Evolutionary conservation across 768 basidiomycete species (phyloP), one percentile per base, ranked within the genome.

Genomic region (Terana coerulea): DNA sequence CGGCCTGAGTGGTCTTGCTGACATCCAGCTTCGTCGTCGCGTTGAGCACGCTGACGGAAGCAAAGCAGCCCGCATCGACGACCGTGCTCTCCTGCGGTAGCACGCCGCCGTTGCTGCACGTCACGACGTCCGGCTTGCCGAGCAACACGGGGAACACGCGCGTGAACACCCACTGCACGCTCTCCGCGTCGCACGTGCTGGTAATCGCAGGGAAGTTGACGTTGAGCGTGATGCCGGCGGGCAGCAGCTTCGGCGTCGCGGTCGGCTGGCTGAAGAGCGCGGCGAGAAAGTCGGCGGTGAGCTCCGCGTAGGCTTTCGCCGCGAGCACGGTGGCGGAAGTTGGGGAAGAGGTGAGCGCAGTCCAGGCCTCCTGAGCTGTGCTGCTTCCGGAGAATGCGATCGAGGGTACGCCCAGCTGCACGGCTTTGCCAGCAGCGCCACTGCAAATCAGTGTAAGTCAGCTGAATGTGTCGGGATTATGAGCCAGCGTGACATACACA

Each of bases 181-280:
- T 58, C 9, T 34, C 35, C 26, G 55, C 61, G 14, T 49, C 45
- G 52, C 71, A 72, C 37, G 37, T 52, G 15, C 17, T 14, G 40
- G 54, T 51, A 24, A 61, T 60, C 22, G 64, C 40, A n/a, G 51
- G 51, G 58, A 59, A 71, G 66, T 80, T 81, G 58, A 81, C 77
- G 60, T 78, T 79, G 52, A 81, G 53, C 36, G 67, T 67, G 49
- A 72, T 64, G 21, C 69, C 70, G 0, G 62, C 19, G 1, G 78
- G 79, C 15, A 78, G 69, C 49, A 76, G 61, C 1, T 73, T 71
- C 1, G 56, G 31, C 21, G 25, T 28, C 26, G 48, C 7, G 15
- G 42, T 11, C n/a, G 49, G 49, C 14, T 55, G 28, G 5, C 51
- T 41, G 56, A 64, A 53, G 31, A 64, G 53, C 25, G 56, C 46